Conservation (phyloP, 2,329 filamentous ascomycete genomes). For the Colletotrichum chrysophilum region DNA sequence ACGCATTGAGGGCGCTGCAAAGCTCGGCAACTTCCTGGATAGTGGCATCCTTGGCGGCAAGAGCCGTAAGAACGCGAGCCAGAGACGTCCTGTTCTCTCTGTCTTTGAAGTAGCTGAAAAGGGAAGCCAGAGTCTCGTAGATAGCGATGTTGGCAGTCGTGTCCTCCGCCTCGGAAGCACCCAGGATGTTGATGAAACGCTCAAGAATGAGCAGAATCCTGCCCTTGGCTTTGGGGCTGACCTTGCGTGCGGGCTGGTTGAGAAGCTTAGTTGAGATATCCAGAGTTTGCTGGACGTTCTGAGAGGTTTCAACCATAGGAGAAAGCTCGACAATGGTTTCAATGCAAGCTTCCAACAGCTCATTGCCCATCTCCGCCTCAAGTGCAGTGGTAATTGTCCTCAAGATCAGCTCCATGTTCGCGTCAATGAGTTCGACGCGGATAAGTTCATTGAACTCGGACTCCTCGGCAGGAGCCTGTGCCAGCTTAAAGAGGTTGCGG, state of each 20-base stretch:
- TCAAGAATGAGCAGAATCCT: constrained; percentile 81
- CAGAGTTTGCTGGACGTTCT: constrained; percentile 78
- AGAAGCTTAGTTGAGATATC: constrained; percentile 82
- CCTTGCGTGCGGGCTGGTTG: constrained; percentile 81
- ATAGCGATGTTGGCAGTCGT: constrained; percentile 48
- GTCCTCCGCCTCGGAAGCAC: constrained; percentile 26
- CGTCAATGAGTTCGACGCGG: constrained; percentile 59
- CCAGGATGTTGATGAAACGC: constrained; percentile 73
- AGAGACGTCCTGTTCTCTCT: constrained; percentile 76
- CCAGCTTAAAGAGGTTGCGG: constrained; percentile 68
- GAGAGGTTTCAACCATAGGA: constrained; percentile 68
- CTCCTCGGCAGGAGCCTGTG: constrained; percentile 58
- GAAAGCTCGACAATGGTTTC: constrained; percentile 79
- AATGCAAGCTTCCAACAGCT: constrained; percentile 80
- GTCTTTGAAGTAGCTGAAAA: constrained; percentile 93
- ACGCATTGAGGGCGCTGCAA: constrained; percentile 83
- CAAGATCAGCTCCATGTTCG: constrained; percentile 65
- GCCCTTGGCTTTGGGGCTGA: constrained; percentile 84
- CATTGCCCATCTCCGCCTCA: constrained; percentile 66
- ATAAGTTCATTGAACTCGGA: constrained; percentile 61
- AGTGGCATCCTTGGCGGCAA: constrained; percentile 68
- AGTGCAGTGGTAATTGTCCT: constrained; percentile 73
- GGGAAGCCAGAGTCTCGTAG: constrained; percentile 75
- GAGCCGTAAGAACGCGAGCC: constrained; percentile 73
- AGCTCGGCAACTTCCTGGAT: constrained; percentile 70